Conservation (phyloP, 2,329 filamentous ascomycete species). For the Penicillium sp. region DNA sequence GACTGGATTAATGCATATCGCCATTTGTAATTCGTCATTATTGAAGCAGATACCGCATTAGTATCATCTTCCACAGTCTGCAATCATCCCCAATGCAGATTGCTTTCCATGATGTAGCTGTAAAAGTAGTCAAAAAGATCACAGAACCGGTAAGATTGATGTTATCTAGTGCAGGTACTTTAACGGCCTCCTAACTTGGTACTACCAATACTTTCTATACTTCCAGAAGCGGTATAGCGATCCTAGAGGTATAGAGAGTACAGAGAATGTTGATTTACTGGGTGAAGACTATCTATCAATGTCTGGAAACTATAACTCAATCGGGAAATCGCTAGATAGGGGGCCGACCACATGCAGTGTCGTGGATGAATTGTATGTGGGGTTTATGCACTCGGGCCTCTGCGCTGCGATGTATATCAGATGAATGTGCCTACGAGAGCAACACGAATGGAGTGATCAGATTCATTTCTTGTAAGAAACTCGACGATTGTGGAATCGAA, state of each 20-base stretch:
- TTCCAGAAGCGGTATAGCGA: no score
- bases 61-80: neutral
- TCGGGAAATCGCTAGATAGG: constrained; percentile 24
- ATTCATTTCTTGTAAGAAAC: neutral
- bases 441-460: neutral
- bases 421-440: neutral
- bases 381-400: constrained; percentile 18
- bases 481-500: neutral
- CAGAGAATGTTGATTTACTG: neutral
- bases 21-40: neutral
- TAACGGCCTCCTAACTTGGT: neutral
- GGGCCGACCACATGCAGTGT: constrained; percentile 13
- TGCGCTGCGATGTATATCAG: constrained; percentile 22
- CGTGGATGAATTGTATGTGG: constrained; percentile 23
- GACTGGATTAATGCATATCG: neutral
- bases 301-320: constrained; percentile 32
- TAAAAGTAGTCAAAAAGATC: neutral
- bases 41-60: neutral
- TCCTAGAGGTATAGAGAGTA: no score
- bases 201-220: no score
- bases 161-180: constrained; percentile 5
- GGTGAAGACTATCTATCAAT: neutral
- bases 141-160: neutral
- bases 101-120: neutral
- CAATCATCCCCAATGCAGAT: neutral